Evolutionary conservation across 2,329 filamentous ascomycete genomes (phyloP).

Genomic region (Neofusicoccum laricinum): DNA sequence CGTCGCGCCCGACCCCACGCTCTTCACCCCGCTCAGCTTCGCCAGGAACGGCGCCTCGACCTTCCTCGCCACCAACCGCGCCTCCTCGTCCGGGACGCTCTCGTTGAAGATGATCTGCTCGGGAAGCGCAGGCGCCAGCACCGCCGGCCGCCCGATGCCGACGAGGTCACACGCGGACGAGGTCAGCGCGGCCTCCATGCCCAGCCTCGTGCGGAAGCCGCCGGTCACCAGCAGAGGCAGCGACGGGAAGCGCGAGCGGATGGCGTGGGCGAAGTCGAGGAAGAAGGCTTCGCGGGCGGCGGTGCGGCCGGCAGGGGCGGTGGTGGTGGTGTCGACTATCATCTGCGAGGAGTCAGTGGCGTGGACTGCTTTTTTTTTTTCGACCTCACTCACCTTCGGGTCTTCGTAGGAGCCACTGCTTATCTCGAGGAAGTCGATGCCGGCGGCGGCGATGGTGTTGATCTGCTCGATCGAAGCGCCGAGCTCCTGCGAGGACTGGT

Average conservation of each 20-base stretch:
- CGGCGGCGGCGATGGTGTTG: conserved; percentile 45
- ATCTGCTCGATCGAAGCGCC: conserved; percentile 59
- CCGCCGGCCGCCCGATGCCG: conserved; percentile 48
- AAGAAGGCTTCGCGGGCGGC: conserved; percentile 64
- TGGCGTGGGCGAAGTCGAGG: conserved; percentile 55
- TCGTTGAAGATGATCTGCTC: conserved; percentile 20
- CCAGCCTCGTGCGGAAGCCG: conserved; percentile 56
- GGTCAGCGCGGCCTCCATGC: conserved; percentile 49
- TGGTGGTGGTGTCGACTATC: conserved; percentile 14
- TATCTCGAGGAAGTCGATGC: conserved; percentile 66
- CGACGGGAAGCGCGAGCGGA: conserved; percentile 24
- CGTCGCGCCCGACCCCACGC: background rate
- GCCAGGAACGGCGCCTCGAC: conserved; percentile 7
- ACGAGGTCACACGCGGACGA: conserved; percentile 50
- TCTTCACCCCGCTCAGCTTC: background rate
- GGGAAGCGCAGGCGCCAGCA: conserved; percentile 21
- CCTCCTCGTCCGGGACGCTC: conserved; percentile 18
- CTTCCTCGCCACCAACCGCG: background rate
- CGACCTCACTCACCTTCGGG: background rate
- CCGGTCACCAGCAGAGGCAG: conserved; percentile 52
- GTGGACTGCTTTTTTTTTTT: no score
- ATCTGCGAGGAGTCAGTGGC: background rate
- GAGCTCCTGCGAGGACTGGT: conserved; percentile 31
- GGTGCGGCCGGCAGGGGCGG: conserved; percentile 39
- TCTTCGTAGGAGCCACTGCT: conserved; percentile 53